Percentiles rank a stretch among this genome's conserved stretches.
phyloP scores from a whole-genome alignment of 1,139 yeast genomes.

The Yamadazyma atlantica region DNA sequence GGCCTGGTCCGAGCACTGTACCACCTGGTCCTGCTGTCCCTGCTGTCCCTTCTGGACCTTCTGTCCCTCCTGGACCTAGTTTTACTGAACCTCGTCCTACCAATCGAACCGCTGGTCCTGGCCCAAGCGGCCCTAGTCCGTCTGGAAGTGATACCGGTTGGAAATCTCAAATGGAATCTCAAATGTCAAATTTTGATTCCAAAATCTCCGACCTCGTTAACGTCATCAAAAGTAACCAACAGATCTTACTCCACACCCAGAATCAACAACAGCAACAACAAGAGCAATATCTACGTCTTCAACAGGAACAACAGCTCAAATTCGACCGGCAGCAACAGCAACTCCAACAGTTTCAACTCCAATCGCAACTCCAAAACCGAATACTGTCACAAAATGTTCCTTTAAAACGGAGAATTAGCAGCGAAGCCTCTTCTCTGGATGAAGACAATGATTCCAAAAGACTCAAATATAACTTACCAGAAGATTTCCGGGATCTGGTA shows the following conservation, averaged over 20 bases:
- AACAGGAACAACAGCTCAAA: slow-evolving; percentile 3
- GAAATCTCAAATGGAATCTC: slow-evolving; percentile 45
- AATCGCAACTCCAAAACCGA: background rate
- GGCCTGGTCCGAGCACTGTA: too few species aligned
- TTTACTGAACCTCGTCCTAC: background rate
- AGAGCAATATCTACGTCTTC: slow-evolving; percentile 8
- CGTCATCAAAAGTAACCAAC: slow-evolving; percentile 34
- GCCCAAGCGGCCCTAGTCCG: too few species aligned
- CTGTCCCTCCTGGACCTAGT: too few species aligned
- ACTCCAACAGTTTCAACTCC: background rate
- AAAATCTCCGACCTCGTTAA: slow-evolving; percentile 47
- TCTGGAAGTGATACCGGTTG: slow-evolving; percentile 27
- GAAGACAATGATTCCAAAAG: slow-evolving; percentile 3
- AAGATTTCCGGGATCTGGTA: slow-evolving; percentile 38
- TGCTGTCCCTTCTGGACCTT: background rate
- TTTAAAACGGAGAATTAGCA: slow-evolving; percentile 9
- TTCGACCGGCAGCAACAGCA: background rate
- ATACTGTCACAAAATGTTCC: slow-evolving; percentile 3
- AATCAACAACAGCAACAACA: slow-evolving; percentile 18
- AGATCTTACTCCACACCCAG: slow-evolving; percentile 24
- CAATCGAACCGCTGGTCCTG: background rate
- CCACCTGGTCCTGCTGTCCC: background rate
- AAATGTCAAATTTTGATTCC: slow-evolving; percentile 45
- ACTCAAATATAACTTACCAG: slow-evolving; percentile 13
- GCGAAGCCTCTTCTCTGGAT: slow-evolving; percentile 3